Percentiles rank a stretch among this genome's conserved stretches.
Conservation (phyloP, 805 yeast genomes). For the Candida sanyiensis region DNA sequence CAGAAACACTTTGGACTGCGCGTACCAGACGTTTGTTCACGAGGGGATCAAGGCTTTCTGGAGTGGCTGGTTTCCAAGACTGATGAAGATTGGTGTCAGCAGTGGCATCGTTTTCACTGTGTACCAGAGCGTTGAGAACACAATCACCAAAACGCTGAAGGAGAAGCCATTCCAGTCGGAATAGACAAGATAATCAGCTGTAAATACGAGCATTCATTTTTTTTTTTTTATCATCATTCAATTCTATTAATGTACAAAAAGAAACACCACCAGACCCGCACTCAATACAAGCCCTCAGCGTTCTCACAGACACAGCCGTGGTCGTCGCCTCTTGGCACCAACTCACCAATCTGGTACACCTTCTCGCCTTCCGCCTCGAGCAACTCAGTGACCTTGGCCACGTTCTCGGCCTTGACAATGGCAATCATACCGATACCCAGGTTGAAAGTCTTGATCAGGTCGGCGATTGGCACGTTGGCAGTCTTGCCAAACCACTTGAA, state of each 20-base stretch:
- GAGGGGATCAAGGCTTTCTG: constrained; percentile 45
- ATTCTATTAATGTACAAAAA: constrained; percentile 2
- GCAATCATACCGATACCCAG: constrained; percentile 96
- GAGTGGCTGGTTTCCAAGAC: constrained; percentile 61
- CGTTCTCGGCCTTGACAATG: constrained; percentile 69
- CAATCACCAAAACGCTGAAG: constrained; percentile 32
- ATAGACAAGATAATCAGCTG: not conserved
- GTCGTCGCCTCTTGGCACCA: constrained; percentile 41
- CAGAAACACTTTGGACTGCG: constrained; percentile 55
- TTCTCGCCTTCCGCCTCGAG: constrained; percentile 66
- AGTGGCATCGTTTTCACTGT: constrained; percentile 66
- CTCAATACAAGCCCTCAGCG: constrained; percentile 26
- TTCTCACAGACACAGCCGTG: constrained; percentile 49
- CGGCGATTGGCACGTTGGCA: constrained; percentile 83
- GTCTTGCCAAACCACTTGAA: constrained; percentile 92
- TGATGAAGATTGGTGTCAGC: constrained; percentile 61
- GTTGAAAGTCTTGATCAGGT: constrained; percentile 86
- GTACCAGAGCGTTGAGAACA: constrained; percentile 51
- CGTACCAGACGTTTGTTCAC: constrained; percentile 41
- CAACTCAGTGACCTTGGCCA: constrained; percentile 44
- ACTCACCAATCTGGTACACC: constrained; percentile 63
- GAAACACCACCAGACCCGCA: not conserved
- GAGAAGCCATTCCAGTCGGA: constrained; percentile 34
- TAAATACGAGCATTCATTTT: not conserved
- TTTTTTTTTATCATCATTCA: not conserved